Evolutionary conservation across 768 basidiomycete genomes (phyloP).

Genomic region (Pleurotus djamor): DNA sequence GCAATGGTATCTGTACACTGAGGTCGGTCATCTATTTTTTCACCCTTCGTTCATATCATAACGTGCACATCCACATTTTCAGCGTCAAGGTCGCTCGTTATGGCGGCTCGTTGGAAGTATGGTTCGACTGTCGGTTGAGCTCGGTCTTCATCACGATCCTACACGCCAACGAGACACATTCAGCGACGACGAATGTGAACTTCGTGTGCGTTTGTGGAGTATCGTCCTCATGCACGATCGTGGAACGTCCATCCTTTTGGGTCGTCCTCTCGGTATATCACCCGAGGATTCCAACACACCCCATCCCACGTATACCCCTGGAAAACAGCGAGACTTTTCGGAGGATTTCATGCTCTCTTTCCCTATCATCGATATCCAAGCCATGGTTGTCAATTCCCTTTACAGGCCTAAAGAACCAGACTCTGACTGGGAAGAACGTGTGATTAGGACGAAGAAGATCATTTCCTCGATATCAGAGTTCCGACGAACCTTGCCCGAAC

Average conservation of each 20-base stretch:
- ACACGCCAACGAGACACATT: conserved; percentile 61
- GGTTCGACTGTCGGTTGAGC: conserved; percentile 78
- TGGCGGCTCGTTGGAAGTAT: conserved; percentile 89
- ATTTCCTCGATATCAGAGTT: conserved; percentile 77
- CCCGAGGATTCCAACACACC: conserved; percentile 86
- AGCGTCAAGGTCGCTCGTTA: conserved; percentile 87
- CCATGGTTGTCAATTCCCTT: conserved; percentile 85
- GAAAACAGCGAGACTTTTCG: conserved; percentile 49
- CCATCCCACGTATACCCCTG: conserved; percentile 40
- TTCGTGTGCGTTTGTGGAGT: conserved; percentile 82
- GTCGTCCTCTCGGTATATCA: conserved; percentile 79
- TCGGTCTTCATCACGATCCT: conserved; percentile 87
- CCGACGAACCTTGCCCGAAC: conserved; percentile 64
- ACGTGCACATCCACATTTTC: not conserved
- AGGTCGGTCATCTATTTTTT: conserved; percentile 42
- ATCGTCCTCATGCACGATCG: conserved; percentile 87
- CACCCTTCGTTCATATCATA: conserved; percentile 7
- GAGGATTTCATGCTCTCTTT: conserved; percentile 80
- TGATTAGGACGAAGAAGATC: conserved; percentile 56
- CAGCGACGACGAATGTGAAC: conserved; percentile 72
- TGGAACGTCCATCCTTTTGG: conserved; percentile 84
- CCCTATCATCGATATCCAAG: conserved; percentile 80
- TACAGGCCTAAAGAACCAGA: conserved; percentile 76
- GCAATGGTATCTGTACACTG: conserved; percentile 90
- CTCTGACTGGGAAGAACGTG: conserved; percentile 66